Base-by-base conservation (phyloP, 257 asterid genomes). In the Capsicum baccatum region DNA sequence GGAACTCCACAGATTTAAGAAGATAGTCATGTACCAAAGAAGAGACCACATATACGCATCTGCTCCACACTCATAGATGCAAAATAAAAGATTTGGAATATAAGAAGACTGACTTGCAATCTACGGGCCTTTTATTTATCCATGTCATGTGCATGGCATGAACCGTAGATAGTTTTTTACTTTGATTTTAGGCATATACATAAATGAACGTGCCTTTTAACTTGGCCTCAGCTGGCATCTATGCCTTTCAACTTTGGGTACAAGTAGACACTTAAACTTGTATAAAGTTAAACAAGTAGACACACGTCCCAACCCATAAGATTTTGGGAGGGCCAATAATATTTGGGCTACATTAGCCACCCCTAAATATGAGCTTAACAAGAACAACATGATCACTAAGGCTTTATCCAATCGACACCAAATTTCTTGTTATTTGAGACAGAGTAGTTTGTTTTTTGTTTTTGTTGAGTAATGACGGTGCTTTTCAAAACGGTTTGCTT, bases 301-400 rank as follows among this genome's bases (percentile, higher is more conserved):
- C 44, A 39, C 44, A 39, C 44, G 44, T 39, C 48, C 48, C 68
- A 19, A 62, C 68, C 37, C 37, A 19, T 62, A 62, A 62, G 17
- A 62, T 19, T 60, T 15, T 60, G 37, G 67, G 67, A 60, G 67
- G 37, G 14, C 9, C 33, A 62, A 62, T n/a, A 0, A 62, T 62
- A 62, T 62, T 21, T 62, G 7, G 39, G 69, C 15, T 39, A 62
- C 39, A 62, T 62, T 21, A 19, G 69, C 19, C 69, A 9, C 69
- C 39, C 68, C 39, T 62, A 62, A 62, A 19, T 26, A 73, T 73
- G 39, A 47, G 80, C 79, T 71, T 71, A 71, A 19, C 17, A n/a
- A 19, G 42, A 73, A 21, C n/a, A 21, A 47, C 80, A 73, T 48
- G 59, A 50, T 48, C 39, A 48, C 3, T 11, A 21, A 10, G 58